Percentiles rank a stretch among this genome's conserved stretches.
Conservation (phyloP, 805 yeast species). For the Starmerella cellae region DNA sequence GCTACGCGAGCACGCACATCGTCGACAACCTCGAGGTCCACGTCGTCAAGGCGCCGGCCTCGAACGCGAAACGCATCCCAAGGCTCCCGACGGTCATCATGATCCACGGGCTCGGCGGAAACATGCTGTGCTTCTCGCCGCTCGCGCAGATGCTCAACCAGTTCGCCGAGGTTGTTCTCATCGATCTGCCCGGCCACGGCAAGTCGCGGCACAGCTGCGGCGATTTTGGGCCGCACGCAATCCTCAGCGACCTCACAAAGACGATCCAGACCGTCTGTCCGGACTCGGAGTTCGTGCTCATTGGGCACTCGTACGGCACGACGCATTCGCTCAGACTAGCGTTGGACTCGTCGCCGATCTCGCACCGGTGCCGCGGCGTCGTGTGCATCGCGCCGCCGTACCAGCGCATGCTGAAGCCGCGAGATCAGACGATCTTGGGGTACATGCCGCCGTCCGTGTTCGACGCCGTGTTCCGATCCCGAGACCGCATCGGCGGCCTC, state of each 20-base stretch:
- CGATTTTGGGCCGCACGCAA: neutral
- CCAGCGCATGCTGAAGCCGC: slow-evolving; percentile 1
- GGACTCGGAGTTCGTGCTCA: slow-evolving; percentile 22
- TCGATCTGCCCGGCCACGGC: slow-evolving; percentile 90
- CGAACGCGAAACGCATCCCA: slow-evolving; percentile 23
- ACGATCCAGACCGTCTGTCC: slow-evolving; percentile 13
- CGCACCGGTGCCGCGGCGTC: slow-evolving; percentile 24
- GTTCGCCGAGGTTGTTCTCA: slow-evolving; percentile 48
- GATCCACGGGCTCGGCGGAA: slow-evolving; percentile 87
- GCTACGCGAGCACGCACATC: neutral
- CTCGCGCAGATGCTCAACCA: slow-evolving; percentile 49
- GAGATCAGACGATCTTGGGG: neutral
- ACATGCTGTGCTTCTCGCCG: slow-evolving; percentile 69
- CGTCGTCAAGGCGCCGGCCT: slow-evolving; percentile 30
- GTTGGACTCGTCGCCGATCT: slow-evolving; percentile 4
- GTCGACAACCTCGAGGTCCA: slow-evolving; percentile 1
- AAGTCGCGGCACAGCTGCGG: slow-evolving; percentile 14
- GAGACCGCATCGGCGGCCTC: slow-evolving; percentile 53
- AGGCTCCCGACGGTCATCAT: slow-evolving; percentile 48
- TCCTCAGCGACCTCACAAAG: slow-evolving; percentile 9
- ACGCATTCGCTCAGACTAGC: slow-evolving; percentile 31
- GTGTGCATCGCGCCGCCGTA: slow-evolving; percentile 29
- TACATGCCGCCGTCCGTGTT: slow-evolving; percentile 29
- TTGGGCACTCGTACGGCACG: slow-evolving; percentile 71
- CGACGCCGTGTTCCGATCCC: slow-evolving; percentile 37